Percentiles rank a stretch among this genome's conserved stretches.
These are phyloP conservation scores for Sabuloglossum arenarium DNA, from an alignment of 495 filamentous ascomycete genomes.

Conservation along the genomic window DNA sequence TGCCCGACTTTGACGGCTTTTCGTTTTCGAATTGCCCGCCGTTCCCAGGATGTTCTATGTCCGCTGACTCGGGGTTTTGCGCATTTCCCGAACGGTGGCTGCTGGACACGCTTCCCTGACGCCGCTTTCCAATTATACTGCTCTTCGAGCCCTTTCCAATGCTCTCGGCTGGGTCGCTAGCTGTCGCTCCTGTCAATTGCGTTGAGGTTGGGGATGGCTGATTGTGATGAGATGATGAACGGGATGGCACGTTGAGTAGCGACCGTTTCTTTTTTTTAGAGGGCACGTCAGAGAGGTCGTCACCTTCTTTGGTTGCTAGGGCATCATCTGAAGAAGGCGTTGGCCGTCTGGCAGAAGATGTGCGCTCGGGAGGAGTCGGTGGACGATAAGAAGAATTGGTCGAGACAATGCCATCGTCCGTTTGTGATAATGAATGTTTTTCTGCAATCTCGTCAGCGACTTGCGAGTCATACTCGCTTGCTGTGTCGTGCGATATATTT, in stretches of 20 bases:
- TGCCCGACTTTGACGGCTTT: constrained; percentile 32
- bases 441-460: background rate
- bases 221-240: constrained; percentile 47
- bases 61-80: constrained; percentile 17
- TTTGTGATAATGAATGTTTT: background rate
- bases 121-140: constrained; percentile 44
- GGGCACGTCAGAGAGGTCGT: constrained; percentile 21
- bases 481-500: background rate
- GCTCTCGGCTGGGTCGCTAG: constrained; percentile 38
- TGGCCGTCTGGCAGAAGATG: background rate
- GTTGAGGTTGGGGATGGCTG: constrained; percentile 38
- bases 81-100: constrained; percentile 33
- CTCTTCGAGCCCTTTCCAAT: constrained; percentile 42
- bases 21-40: constrained; percentile 3
- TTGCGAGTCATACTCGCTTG: background rate
- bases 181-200: constrained; percentile 42
- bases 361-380: background rate
- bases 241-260: constrained; percentile 37
- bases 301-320: constrained; percentile 25
- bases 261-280: constrained; percentile 33
- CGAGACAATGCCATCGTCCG: background rate
- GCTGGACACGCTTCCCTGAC: constrained; percentile 47
- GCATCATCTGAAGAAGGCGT: background rate
- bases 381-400: background rate
- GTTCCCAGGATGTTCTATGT: constrained; percentile 9